Conservation (phyloP, 371 early-diverging fungal species). For the Saksenaea vasiformis region DNA sequence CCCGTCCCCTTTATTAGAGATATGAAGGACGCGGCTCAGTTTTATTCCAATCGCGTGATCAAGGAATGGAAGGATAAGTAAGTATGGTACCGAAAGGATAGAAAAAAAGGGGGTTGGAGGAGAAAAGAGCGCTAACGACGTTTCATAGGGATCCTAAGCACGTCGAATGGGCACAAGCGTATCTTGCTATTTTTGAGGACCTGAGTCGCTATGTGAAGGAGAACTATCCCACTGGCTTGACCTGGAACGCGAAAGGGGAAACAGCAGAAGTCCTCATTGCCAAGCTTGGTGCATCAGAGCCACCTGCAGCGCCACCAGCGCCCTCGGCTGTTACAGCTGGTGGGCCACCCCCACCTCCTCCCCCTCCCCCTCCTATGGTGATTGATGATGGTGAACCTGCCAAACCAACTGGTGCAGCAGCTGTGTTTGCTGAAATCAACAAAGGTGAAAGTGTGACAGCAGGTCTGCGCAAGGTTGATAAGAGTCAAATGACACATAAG, state of each 20-base stretch:
- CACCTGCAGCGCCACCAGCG: constrained; percentile 49
- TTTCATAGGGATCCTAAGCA: constrained; percentile 72
- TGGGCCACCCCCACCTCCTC: constrained; percentile 63
- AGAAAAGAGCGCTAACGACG: constrained; percentile 65
- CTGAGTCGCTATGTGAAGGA: constrained; percentile 86
- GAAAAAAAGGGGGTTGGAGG: constrained; percentile 54
- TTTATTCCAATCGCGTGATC: constrained; percentile 88
- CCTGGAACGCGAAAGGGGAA: constrained; percentile 88
- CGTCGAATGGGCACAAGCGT: constrained; percentile 83
- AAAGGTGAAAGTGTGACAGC: constrained; percentile 78
- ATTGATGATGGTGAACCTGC: constrained; percentile 36
- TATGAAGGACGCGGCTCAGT: constrained; percentile 90
- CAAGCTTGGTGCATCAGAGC: constrained; percentile 37
- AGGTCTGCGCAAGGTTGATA: constrained; percentile 91
- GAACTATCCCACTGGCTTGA: constrained; percentile 86
- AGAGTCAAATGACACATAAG: constrained; percentile 96
- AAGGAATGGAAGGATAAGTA: constrained; percentile 92
- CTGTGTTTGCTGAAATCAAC: constrained; percentile 89
- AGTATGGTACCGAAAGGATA: constrained; percentile 9
- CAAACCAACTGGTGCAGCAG: constrained; percentile 50
- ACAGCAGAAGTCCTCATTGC: constrained; percentile 54
- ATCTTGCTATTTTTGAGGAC: constrained; percentile 67
- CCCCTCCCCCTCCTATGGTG: constrained; percentile 70
- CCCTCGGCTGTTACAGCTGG: constrained; percentile 56
- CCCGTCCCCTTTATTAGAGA: constrained; percentile 89